Conservation (phyloP, 2,329 filamentous ascomycete species). For the Botrytis aclada region DNA sequence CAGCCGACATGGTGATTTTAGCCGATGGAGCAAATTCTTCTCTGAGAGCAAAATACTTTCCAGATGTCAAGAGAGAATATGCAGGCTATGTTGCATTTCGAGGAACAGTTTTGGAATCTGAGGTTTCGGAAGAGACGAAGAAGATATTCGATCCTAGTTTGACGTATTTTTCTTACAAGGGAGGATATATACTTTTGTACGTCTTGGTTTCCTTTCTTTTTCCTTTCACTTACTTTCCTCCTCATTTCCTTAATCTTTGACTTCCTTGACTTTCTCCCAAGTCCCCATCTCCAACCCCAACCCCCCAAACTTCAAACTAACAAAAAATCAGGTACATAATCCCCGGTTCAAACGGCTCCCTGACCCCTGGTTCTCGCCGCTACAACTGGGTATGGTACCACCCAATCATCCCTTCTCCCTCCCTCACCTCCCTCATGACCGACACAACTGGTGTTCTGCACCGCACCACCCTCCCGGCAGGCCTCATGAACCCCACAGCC, state of each 20-base stretch:
- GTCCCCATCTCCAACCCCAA: background rate
- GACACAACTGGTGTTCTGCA: slow-evolving; percentile 35
- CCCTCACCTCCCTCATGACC: slow-evolving; percentile 36
- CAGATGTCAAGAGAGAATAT: slow-evolving; percentile 26
- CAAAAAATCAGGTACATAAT: slow-evolving; percentile 40
- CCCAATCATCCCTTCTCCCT: slow-evolving; percentile 32
- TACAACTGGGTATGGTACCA: slow-evolving; percentile 49
- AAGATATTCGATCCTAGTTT: slow-evolving; percentile 41
- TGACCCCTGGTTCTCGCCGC: slow-evolving; percentile 41
- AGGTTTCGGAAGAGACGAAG: slow-evolving; percentile 38
- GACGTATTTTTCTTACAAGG: slow-evolving; percentile 43
- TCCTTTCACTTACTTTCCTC: background rate
- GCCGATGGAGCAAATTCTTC: slow-evolving; percentile 30
- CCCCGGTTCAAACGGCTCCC: slow-evolving; percentile 41
- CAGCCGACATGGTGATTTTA: slow-evolving; percentile 25
- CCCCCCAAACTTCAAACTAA: background rate
- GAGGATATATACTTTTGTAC: slow-evolving; percentile 40
- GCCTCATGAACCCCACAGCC: slow-evolving; percentile 22
- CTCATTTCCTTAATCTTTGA: background rate
- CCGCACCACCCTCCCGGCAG: slow-evolving; percentile 25
- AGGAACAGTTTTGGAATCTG: slow-evolving; percentile 43
- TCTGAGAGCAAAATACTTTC: slow-evolving; percentile 21
- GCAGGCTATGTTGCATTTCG: slow-evolving; percentile 36
- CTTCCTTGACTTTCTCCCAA: background rate
- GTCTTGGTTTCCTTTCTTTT: background rate